A percentile compares a stretch with the other conserved stretches of the same genome.
Conservation (phyloP, 805 yeast genomes). For the Wickerhamiella azymoides region DNA sequence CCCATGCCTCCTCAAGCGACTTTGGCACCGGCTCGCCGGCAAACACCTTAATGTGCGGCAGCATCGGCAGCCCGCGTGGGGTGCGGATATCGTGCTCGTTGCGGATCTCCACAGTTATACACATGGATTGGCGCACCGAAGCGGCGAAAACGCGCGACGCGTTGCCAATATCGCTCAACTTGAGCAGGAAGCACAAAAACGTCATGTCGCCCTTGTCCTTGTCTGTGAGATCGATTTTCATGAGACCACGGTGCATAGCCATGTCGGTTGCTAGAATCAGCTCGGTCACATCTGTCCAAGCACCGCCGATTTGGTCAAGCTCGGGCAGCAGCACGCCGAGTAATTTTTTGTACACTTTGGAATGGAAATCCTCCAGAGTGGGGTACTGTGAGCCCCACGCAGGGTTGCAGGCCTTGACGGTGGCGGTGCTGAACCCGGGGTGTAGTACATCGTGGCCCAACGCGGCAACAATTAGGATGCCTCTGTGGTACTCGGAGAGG, state of each 20-base stretch:
- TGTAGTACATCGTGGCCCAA: constrained; percentile 94
- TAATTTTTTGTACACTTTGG: constrained; percentile 43
- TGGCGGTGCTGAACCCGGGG: constrained; percentile 84
- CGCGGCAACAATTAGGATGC: constrained; percentile 63
- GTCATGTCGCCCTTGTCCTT: constrained; percentile 4
- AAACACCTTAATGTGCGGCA: background rate
- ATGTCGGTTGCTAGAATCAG: constrained; percentile 77
- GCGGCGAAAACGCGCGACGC: constrained; percentile 57
- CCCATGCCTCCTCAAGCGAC: background rate
- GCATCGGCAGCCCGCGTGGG: background rate
- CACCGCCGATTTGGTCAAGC: constrained; percentile 8
- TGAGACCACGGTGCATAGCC: constrained; percentile 73
- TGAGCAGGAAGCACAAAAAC: constrained; percentile 51
- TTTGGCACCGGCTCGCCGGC: background rate
- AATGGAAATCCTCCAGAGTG: constrained; percentile 72
- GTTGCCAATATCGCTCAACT: constrained; percentile 92
- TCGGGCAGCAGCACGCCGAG: constrained; percentile 41
- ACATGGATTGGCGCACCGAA: constrained; percentile 8
- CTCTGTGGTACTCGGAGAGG: constrained; percentile 30
- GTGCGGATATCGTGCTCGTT: constrained; percentile 7
- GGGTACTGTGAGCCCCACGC: constrained; percentile 52
- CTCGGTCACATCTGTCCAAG: constrained; percentile 23
- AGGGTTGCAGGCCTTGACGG: constrained; percentile 43
- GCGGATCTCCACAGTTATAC: constrained; percentile 10
- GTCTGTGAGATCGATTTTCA: constrained; percentile 27